phyloP scores from a whole-genome alignment of 805 yeast species.

The Blastobotrys attinorum region DNA sequence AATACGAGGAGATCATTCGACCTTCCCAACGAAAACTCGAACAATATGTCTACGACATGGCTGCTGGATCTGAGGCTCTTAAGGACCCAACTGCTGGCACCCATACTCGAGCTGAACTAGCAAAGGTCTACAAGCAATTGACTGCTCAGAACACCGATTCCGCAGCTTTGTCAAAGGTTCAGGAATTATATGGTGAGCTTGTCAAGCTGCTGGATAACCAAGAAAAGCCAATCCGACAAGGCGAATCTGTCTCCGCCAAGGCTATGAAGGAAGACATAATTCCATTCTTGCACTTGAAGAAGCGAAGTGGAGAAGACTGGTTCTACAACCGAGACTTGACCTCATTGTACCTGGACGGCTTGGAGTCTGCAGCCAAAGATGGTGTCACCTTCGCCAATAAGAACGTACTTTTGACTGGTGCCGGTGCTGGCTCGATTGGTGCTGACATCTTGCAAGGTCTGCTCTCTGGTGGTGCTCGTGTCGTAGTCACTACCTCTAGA shows the following conservation, averaged over 20 bases:
- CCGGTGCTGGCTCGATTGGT: conserved; percentile 98
- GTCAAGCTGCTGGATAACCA: conserved; percentile 31
- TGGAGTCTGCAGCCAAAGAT: conserved; percentile 89
- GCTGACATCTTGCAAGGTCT: conserved; percentile 94
- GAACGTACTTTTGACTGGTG: conserved; percentile 91
- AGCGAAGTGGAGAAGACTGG: conserved; percentile 62
- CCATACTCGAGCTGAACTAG: conserved; percentile 69
- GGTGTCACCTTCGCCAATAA: conserved; percentile 88
- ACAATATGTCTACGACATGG: conserved; percentile 94
- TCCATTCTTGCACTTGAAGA: conserved; percentile 91
- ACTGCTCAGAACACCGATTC: conserved; percentile 62
- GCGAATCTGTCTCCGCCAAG: conserved; percentile 21
- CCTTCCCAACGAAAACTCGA: conserved; percentile 90
- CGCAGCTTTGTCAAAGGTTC: conserved; percentile 57
- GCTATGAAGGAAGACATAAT: conserved; percentile 42
- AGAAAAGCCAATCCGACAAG: conserved; percentile 45
- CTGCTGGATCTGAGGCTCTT: conserved; percentile 84
- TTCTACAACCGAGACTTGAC: conserved; percentile 73
- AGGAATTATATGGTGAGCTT: conserved; percentile 28
- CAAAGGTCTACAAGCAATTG: conserved; percentile 74
- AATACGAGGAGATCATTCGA: conserved; percentile 77
- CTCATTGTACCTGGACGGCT: conserved; percentile 73
- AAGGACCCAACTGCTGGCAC: conserved; percentile 49
- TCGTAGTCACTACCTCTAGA: conserved; percentile 91
- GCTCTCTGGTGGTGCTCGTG: conserved; percentile 96